These are phyloP conservation scores for Crassisporium funariophilum DNA, from an alignment of 768 basidiomycete species.

Conservation along the genomic window DNA sequence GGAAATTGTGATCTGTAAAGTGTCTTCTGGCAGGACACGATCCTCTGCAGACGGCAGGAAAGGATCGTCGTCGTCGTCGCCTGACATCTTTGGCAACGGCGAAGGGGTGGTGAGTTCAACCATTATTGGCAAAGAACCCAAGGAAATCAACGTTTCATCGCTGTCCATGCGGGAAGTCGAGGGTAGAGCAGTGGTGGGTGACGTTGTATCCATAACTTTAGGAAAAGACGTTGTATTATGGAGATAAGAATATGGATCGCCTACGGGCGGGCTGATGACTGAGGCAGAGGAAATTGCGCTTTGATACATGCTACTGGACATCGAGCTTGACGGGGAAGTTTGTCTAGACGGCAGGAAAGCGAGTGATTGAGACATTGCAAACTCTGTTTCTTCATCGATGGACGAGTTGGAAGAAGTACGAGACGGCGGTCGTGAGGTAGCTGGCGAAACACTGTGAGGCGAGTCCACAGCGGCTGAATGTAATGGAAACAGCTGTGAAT, in stretches of 20 bases:
- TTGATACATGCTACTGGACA: slow-evolving; percentile 74
- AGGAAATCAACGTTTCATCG: slow-evolving; percentile 57
- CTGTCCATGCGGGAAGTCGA: background rate
- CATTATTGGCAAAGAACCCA: slow-evolving; percentile 63
- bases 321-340: slow-evolving; percentile 46
- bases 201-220: background rate
- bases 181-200: too few species aligned
- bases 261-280: too few species aligned
- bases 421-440: slow-evolving; percentile 39
- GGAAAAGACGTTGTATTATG: too few species aligned
- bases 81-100: slow-evolving; percentile 17
- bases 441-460: slow-evolving; percentile 16
- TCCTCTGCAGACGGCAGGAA: slow-evolving; percentile 14
- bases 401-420: slow-evolving; percentile 59
- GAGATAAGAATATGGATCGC: too few species aligned
- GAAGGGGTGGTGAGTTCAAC: slow-evolving; percentile 55
- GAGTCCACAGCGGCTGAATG: slow-evolving; percentile 20
- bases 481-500: background rate
- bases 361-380: slow-evolving; percentile 77
- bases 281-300: slow-evolving; percentile 57
- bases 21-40: slow-evolving; percentile 8
- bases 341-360: slow-evolving; percentile 56
- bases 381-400: slow-evolving; percentile 64
- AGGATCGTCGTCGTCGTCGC: slow-evolving; percentile 18
- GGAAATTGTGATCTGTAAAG: slow-evolving; percentile 41